phyloP scores from a whole-genome alignment of 371 early-diverging fungal species.

The Syncephalis plumigaleata region DNA sequence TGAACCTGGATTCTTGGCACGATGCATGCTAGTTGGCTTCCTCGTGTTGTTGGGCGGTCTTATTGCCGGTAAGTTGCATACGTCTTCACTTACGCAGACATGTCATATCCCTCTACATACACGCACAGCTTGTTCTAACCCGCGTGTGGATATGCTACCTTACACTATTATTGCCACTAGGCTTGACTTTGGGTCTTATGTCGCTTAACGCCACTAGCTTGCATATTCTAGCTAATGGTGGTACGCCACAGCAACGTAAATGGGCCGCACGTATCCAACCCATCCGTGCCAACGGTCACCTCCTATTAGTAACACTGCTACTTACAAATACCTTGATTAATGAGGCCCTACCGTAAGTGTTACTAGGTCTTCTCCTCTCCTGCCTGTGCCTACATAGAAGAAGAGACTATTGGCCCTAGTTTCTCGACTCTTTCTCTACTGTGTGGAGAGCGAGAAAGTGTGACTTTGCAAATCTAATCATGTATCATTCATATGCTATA shows the following conservation, averaged over 20 bases:
- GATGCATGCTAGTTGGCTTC: slow-evolving; percentile 6
- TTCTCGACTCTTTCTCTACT: no score
- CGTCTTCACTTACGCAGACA: no score
- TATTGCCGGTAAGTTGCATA: slow-evolving; percentile 40
- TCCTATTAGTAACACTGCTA: slow-evolving; percentile 68
- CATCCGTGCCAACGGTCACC: slow-evolving; percentile 47
- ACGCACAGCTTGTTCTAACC: no score
- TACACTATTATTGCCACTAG: no score
- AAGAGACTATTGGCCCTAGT: no score
- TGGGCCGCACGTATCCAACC: slow-evolving; percentile 49
- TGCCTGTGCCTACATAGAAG: no score
- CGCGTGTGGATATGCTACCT: no score
- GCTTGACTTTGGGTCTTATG: slow-evolving; percentile 70
- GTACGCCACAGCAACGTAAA: slow-evolving; percentile 30
- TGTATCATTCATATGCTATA: slow-evolving; percentile 17
- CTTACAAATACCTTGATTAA: slow-evolving; percentile 84
- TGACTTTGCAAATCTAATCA: no score
- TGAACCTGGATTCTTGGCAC: no score
- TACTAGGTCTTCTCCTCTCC: no score
- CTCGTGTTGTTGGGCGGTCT: slow-evolving; percentile 60
- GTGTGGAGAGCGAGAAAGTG: no score
- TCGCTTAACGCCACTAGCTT: slow-evolving; percentile 48
- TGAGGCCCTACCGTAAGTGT: slow-evolving; percentile 67
- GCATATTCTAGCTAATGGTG: slow-evolving; percentile 48
- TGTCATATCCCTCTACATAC: no score